Percentiles rank a stretch among this genome's conserved stretches.
Evolutionary conservation across 2,329 filamentous ascomycete genomes (phyloP).

Genomic region (Fonsecaea pedrosoi): DNA sequence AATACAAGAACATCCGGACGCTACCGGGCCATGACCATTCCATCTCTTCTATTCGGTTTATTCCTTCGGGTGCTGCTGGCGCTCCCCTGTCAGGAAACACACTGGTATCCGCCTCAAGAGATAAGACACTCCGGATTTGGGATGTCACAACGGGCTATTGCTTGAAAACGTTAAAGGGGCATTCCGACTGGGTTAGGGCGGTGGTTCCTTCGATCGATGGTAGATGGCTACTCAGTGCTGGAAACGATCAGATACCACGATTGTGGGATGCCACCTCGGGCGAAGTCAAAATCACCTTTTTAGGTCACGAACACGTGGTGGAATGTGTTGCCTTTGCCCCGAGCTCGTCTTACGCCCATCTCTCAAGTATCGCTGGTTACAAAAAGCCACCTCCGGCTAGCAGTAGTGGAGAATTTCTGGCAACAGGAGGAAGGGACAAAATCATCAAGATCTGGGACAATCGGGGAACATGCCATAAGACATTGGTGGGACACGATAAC

Average conservation of each 20-base stretch:
- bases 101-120: conserved; percentile 82
- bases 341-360: conserved; percentile 74
- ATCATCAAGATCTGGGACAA: conserved; percentile 88
- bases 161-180: conserved; percentile 84
- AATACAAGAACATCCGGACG: conserved; percentile 94
- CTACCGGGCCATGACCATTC: conserved; percentile 91
- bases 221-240: conserved; percentile 79
- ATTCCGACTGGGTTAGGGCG: conserved; percentile 89
- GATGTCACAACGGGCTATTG: conserved; percentile 93
- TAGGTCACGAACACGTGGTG: conserved; percentile 85
- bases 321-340: conserved; percentile 90
- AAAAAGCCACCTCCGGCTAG: conserved; percentile 79
- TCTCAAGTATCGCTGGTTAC: conserved; percentile 77
- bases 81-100: conserved; percentile 81
- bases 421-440: conserved; percentile 88
- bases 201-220: conserved; percentile 84
- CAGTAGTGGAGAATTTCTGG: conserved; percentile 84
- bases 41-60: conserved; percentile 85
- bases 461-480: conserved; percentile 82
- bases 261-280: conserved; percentile 82
- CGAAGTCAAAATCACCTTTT: conserved; percentile 78
- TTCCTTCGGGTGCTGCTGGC: conserved; percentile 80
- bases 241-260: conserved; percentile 79
- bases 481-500: conserved; percentile 86
- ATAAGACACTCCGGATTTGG: conserved; percentile 87